Evolutionary conservation across 1,139 yeast species (phyloP).

Genomic region (Starmera stellimalicola): DNA sequence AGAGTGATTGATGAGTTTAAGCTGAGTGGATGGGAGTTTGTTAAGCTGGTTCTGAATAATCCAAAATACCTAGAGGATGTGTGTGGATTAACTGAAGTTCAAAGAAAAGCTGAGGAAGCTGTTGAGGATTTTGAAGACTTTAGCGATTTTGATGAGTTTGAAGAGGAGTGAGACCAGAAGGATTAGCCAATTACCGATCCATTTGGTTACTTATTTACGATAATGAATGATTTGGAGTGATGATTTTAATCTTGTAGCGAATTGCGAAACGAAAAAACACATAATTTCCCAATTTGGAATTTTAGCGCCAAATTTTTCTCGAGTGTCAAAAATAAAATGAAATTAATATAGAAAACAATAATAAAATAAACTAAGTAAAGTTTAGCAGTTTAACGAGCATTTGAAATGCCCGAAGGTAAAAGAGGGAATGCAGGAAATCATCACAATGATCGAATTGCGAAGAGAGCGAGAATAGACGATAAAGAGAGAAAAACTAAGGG

Average conservation of each 20-base stretch:
- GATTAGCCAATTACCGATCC: too few relatives aligned
- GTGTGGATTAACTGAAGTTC: conserved; percentile 70
- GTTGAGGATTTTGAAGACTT: conserved; percentile 35
- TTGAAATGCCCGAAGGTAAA: conserved; percentile 12
- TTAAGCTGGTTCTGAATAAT: conserved; percentile 56
- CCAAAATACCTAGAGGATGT: conserved; percentile 59
- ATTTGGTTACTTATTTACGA: too few relatives aligned
- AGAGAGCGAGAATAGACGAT: conserved; percentile 18
- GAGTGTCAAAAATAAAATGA: not conserved
- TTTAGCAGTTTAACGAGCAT: conserved; percentile 3
- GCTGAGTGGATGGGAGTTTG: conserved; percentile 70
- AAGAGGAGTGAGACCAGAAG: too few relatives aligned
- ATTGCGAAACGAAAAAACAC: too few relatives aligned
- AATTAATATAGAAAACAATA: not conserved
- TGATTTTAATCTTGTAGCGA: too few relatives aligned
- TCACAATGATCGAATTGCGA: conserved; percentile 29
- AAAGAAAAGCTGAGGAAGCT: conserved; percentile 61
- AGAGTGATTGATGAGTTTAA: conserved; percentile 42
- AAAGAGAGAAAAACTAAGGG: conserved; percentile 10
- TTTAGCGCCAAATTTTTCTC: not conserved
- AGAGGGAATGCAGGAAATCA: conserved; percentile 18
- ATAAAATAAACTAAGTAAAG: not conserved
- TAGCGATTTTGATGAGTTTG: too few relatives aligned
- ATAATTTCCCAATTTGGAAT: not conserved
- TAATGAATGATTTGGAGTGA: too few relatives aligned